Percentiles rank a stretch among this genome's conserved stretches.
These are phyloP conservation scores for Colletotrichum liaoningense DNA, from an alignment of 2,329 filamentous ascomycete species.

Conservation along the genomic window DNA sequence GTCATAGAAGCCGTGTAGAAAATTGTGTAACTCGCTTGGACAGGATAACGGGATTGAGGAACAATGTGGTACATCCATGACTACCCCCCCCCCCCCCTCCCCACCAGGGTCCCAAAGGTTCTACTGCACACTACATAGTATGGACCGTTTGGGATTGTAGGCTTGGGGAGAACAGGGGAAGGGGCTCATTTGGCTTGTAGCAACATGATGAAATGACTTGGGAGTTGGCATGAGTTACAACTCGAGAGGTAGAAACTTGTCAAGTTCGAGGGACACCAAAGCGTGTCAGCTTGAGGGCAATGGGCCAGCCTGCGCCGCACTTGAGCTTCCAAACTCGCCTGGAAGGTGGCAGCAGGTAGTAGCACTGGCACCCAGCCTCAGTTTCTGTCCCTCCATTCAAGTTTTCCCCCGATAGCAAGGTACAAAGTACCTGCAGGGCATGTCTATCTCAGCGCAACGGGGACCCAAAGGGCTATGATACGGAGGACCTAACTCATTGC, in stretches of 20 bases:
- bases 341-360: background rate
- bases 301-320: background rate
- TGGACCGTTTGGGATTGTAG: background rate
- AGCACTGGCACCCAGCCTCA: background rate
- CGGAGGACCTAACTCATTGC: too few species aligned
- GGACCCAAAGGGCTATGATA: background rate
- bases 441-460: background rate
- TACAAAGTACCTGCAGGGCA: background rate
- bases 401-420: background rate
- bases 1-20: constrained; percentile 13
- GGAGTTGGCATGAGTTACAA: background rate
- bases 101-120: background rate
- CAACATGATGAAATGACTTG: background rate
- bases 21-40: constrained; percentile 18
- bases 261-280: background rate
- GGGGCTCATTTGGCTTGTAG: background rate
- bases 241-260: background rate
- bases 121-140: background rate
- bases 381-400: background rate
- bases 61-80: background rate
- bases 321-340: background rate
- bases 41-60: background rate
- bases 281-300: background rate
- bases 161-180: background rate
- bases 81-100: background rate